phyloP scores from a whole-genome alignment of 176 grass and related monocot genomes.

The Elymus sibiricus region DNA sequence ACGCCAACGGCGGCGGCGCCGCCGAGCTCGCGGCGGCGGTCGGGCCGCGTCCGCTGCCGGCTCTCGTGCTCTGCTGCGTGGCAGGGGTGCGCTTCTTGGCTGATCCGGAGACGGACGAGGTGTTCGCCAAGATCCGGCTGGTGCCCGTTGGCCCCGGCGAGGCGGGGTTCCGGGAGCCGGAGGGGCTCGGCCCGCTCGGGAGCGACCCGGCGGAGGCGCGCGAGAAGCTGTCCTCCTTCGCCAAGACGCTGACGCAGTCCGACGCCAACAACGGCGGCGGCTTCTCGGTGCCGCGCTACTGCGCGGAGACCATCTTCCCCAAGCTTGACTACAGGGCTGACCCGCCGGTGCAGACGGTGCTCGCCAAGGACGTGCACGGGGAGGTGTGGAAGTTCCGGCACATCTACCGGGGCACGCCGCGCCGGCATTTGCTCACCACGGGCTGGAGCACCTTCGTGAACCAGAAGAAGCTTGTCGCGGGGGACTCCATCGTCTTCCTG shows the following conservation, averaged over 20 bases:
- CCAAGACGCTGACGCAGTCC: conserved; percentile 66
- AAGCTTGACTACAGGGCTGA: conserved; percentile 55
- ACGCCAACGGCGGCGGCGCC: conserved; percentile 36
- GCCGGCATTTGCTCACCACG: conserved; percentile 65
- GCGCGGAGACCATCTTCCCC: conserved; percentile 69
- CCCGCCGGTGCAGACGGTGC: conserved; percentile 57
- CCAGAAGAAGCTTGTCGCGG: conserved; percentile 62
- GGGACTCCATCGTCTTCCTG: conserved; percentile 66
- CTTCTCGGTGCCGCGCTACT: conserved; percentile 75
- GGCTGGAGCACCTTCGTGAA: conserved; percentile 77
- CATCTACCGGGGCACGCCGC: conserved; percentile 69
- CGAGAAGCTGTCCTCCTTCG: conserved; percentile 36
- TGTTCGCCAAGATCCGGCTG: conserved; percentile 66
- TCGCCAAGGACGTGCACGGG: conserved; percentile 61
- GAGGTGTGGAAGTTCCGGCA: conserved; percentile 68
- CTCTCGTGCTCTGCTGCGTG: conserved; percentile 54
- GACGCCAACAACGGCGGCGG: conserved; percentile 74
- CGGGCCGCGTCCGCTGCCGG: conserved; percentile 30
- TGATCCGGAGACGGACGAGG: conserved; percentile 77
- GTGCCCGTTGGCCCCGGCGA: conserved; percentile 39
- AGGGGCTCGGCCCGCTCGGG: conserved; percentile 5
- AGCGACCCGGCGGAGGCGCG: neutral
- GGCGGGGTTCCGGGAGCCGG: conserved; percentile 12
- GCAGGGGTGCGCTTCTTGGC: conserved; percentile 62
- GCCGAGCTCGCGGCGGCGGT: conserved; percentile 28